Conservation (phyloP, 129 eudicot species). For the Heracleum sosnowskyi region DNA sequence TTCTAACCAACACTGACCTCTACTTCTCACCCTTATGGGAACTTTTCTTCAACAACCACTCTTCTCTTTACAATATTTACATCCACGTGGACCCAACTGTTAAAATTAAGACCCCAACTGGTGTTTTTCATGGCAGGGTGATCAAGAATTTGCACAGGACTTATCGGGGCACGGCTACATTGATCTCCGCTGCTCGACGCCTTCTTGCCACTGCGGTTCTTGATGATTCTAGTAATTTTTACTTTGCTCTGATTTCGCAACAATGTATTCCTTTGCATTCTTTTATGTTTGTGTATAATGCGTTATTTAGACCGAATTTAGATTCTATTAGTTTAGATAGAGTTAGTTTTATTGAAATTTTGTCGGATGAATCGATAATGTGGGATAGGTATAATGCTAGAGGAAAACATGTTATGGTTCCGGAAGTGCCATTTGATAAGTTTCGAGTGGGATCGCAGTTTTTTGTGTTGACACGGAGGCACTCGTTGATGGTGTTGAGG, state of each 20-base stretch:
- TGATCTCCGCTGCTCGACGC: slow-evolving; percentile 79
- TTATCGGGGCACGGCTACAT: slow-evolving; percentile 62
- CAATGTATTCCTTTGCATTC: slow-evolving; percentile 75
- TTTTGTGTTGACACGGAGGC: slow-evolving; percentile 50
- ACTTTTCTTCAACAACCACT: slow-evolving; percentile 27
- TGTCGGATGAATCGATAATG: slow-evolving; percentile 27
- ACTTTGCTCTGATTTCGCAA: slow-evolving; percentile 71
- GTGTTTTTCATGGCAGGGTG: slow-evolving; percentile 42
- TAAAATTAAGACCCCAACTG: slow-evolving; percentile 36
- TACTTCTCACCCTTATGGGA: slow-evolving; percentile 74
- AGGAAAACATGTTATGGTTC: slow-evolving; percentile 62
- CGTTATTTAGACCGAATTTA: slow-evolving; percentile 12
- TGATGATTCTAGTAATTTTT: slow-evolving; percentile 54
- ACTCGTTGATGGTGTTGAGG: slow-evolving; percentile 49
- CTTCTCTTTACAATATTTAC: slow-evolving; percentile 51
- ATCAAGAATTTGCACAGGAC: slow-evolving; percentile 46
- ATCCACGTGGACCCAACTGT: slow-evolving; percentile 70
- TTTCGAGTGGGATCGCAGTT: slow-evolving; percentile 91
- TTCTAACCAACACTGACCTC: slow-evolving; percentile 71
- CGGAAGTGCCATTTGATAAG: slow-evolving; percentile 51
- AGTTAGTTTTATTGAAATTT: slow-evolving; percentile 63
- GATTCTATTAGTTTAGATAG: not conserved
- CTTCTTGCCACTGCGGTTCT: slow-evolving; percentile 74
- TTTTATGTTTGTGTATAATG: slow-evolving; percentile 38
- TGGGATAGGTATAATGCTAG: slow-evolving; percentile 66